Percentiles rank a stretch among this genome's conserved stretches.
Evolutionary conservation across 148 eudicot species (phyloP).

Genomic region (Gaultheria prostrata): DNA sequence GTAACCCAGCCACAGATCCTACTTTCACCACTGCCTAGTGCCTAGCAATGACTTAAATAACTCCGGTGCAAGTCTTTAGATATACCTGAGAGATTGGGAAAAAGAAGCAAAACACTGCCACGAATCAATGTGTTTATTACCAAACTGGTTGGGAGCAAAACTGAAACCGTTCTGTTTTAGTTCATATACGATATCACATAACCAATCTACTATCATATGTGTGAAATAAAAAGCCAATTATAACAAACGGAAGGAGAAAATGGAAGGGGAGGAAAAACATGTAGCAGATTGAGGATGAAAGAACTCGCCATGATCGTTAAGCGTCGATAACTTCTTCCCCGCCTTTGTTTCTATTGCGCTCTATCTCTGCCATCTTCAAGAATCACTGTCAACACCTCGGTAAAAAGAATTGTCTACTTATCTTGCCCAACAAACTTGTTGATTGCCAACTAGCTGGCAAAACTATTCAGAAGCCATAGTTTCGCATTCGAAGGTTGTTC

Average conservation of each 20-base stretch:
- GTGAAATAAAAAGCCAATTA: background rate
- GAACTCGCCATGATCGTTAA: background rate
- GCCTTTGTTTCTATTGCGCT: conserved; percentile 8
- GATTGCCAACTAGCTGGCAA: background rate
- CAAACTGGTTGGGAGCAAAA: conserved; percentile 1
- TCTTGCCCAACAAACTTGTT: background rate
- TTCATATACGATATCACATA: conserved; percentile 14
- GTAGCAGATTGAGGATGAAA: background rate
- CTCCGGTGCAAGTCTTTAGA: background rate
- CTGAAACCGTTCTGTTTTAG: conserved; percentile 5
- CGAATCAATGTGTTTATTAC: conserved; percentile 11
- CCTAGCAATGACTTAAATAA: background rate
- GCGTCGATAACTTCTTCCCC: background rate
- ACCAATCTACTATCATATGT: conserved; percentile 19
- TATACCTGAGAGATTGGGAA: background rate
- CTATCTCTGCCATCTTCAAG: background rate
- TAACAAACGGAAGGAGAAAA: background rate
- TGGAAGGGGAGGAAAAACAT: background rate
- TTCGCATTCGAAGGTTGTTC: conserved; percentile 18
- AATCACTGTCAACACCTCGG: background rate
- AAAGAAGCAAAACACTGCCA: background rate
- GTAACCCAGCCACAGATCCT: background rate
- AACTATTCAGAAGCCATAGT: conserved; percentile 20
- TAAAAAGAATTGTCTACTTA: background rate
- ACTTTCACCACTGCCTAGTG: background rate